Base-by-base conservation (phyloP, 176 grass and related monocot genomes). In the Dactylis glomerata region DNA sequence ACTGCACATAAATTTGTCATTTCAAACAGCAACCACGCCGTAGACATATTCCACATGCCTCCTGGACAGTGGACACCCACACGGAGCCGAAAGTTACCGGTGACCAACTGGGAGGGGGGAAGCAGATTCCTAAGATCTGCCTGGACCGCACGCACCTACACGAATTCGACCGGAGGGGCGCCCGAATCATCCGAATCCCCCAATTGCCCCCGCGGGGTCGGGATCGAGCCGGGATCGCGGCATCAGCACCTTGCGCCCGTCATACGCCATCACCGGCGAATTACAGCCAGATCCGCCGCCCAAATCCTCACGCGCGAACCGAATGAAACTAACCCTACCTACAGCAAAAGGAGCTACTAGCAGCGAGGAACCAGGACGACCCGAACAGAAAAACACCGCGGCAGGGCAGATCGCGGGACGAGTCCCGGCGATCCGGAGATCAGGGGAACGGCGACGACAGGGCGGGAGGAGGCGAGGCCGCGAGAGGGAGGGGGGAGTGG, bases 181-280 rank as follows among this genome's bases (percentile, higher is more conserved):
- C 0, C 4, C 14, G 28, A 81, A 34, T 31, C 20, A 34, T 31
- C 20, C 78, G 33, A 61, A 34, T 50, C 59, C 4, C 2, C 41
- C 19, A 11, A n/a, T 10, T 16, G 11, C 10, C 24, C 36, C 5
- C 0, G 27, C n/a, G 0, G 10, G 1, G 19, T 10, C 47, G 2
- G 14, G 15, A 0, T 44, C 0, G 26, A 20, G 14, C 32, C 64
- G 32, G 28, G 30, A 67, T 37, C 64, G 32, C 63, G 0, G 17
- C 33, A 37, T 37, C 64, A 17, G 64, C 9, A 68, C 33, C 65
- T 8, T 38, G 8, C 63, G 64, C 8, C 16, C 32, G 13, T 5
- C 41, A 20, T 20, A 67, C 71, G 26, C 7, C 27, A 47, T 32
- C 13, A 10, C 3, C 26, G 19, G 22, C 1, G 71, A 28, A 32